These are phyloP conservation scores for Arabidopsis suecica DNA, from an alignment of 345 rosid genomes.

Conservation along the genomic window DNA sequence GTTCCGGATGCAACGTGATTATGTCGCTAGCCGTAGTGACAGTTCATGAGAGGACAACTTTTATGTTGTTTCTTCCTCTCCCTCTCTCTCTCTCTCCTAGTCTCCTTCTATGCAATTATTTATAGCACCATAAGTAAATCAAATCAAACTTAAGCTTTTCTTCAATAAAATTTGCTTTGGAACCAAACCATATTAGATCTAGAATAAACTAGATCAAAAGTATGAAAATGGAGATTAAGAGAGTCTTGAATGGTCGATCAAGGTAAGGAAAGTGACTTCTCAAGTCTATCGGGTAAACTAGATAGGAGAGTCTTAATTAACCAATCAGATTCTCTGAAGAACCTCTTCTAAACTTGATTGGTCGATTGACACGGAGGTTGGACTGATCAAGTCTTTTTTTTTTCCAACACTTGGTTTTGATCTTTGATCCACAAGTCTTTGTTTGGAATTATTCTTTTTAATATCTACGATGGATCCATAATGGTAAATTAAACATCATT, in stretches of 20 bases:
- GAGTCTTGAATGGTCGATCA: background rate
- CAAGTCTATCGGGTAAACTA: background rate
- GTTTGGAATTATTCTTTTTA: background rate
- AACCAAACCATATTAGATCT: background rate
- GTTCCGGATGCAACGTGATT: constrained; percentile 56
- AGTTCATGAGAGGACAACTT: constrained; percentile 54
- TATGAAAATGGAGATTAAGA: background rate
- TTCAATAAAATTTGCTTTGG: background rate
- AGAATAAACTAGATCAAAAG: background rate
- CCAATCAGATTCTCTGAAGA: background rate
- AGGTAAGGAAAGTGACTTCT: background rate
- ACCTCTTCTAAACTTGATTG: background rate
- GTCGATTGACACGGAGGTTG: background rate
- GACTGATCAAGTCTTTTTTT: background rate
- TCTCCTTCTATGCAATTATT: constrained; percentile 39
- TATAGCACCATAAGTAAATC: constrained; percentile 22
- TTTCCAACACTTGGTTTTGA: background rate
- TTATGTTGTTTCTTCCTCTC: constrained; percentile 45
- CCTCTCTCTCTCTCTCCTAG: constrained; percentile 3
- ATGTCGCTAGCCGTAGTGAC: constrained; percentile 53
- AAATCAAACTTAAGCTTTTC: constrained; percentile 8
- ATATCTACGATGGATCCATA: background rate
- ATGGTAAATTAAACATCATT: background rate
- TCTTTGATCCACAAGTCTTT: background rate
- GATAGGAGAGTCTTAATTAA: background rate